Base-by-base conservation (phyloP, 2,329 filamentous ascomycete genomes). In the Arthroderma uncinatum region DNA sequence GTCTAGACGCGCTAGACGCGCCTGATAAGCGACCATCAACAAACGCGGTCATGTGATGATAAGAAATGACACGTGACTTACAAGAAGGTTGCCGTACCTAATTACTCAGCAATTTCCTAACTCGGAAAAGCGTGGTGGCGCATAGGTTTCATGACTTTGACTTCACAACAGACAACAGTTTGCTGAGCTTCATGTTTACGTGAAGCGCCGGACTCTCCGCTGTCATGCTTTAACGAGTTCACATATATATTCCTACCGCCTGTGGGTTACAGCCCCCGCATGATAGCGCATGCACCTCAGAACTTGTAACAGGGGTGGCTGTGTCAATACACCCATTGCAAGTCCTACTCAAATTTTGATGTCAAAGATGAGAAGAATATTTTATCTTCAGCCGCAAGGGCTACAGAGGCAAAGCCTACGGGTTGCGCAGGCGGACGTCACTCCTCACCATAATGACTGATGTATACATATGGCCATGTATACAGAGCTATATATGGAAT, bases 1-100 rank as follows among this genome's bases (percentile, higher is more conserved):
- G 39, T 7, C n/a, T 47, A 47, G 47, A 50, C 47, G 40, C 47
- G 47, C 25, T 33, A 54, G 52, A 37, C 52, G 33, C 33, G 52
- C 33, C 21, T 8, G 36, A 40, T 39, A 39, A 25, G 21, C 30
- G 52, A 25, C 52, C 12, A 23, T 37, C 3, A 21, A 54, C 47
- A 50, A 19, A 50, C 47, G 47, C 47, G 47, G 42, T 50, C 28
- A 30, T 28, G 47, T 30, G 47, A 48, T 48, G 28, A 30, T 30
- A 30, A 30, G 28, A 30, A 7, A 7, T 30, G 3, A 7, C 28
- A 30, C 28, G 28, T 30, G 28, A 30, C n/a, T n/a, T n/a, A n/a
- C n/a, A n/a, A n/a, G n/a, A n/a, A n/a, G n/a, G n/a, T n/a, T n/a
- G n/a, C n/a, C n/a, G n/a, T n/a, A n/a, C 28, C 28, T 30, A 4